Evolutionary conservation across 164 flowering plant genomes (phyloP), one percentile per base, ranked within the genome.

Genomic region (Liquidambar formosana): DNA sequence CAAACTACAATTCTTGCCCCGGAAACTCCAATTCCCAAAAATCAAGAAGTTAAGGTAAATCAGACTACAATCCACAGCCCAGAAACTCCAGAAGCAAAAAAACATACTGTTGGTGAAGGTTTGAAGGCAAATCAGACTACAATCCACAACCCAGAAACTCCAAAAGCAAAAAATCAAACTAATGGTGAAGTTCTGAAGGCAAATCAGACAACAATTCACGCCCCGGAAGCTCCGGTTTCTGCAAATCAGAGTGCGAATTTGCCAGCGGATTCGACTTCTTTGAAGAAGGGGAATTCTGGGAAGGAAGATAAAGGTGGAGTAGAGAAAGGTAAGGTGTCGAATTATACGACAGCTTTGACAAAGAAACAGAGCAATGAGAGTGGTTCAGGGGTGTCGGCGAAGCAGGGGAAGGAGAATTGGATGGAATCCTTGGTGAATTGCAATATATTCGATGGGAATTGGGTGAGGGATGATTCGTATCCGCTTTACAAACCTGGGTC

Each of bases 391-490:
- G 57, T 19, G 59, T 46, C 71, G 65, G 67, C 26, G 63, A 58
- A 78, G 47, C 61, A 67, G 67, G 76, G 63, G 71, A 69, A 65
- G 70, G 75, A 51, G 70, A 68, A 69, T 43, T 65, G 69, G 76
- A 25, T 82, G 11, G 75, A 78, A 48, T 71, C 81, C 21, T 65
- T 89, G 83, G 71, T 71, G 77, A 72, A 80, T 23, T 95, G 99
- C 65, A 78, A 95, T 77, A 71, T 95, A 8, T 93, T 85, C 69
- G 86, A 88, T 70, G 99, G 99, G 53, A 77, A 72, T 19, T 95
- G 99, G 99, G 94, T 93, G 59, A 82, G 48, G 65, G 99, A 93
- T 66, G 91, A 91, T 14, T 82, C 92, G 0, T 91, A 93, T 68
- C 97, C 97, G 8, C 84, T 95, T 27, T 95, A 91, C 75, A 75